phyloP scores from a whole-genome alignment of 495 filamentous ascomycete genomes.

The Geopyxis carbonaria region DNA sequence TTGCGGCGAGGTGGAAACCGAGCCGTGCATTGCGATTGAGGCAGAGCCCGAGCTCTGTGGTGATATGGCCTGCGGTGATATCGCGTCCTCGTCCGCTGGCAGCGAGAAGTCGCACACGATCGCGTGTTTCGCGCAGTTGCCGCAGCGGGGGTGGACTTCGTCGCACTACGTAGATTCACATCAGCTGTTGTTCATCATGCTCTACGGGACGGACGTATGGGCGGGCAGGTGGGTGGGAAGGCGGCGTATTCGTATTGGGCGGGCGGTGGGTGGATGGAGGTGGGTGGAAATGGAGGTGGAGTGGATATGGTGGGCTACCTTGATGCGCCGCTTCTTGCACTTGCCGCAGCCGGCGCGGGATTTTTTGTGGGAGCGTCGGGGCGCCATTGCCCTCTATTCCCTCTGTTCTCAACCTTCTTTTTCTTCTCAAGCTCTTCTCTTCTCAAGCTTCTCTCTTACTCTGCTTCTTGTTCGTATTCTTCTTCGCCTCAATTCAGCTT shows the following conservation, averaged over 20 bases:
- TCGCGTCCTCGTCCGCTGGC: not conserved
- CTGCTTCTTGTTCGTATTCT: too few relatives aligned
- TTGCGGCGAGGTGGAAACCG: not conserved
- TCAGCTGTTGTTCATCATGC: not conserved
- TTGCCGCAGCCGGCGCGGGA: constrained; percentile 41
- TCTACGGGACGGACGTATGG: not conserved
- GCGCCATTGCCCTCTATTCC: too few relatives aligned
- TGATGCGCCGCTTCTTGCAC: constrained; percentile 47
- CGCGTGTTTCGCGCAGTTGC: constrained; percentile 47
- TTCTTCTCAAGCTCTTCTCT: too few relatives aligned
- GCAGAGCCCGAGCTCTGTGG: not conserved
- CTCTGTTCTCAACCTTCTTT: too few relatives aligned
- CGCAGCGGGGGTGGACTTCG: constrained; percentile 43
- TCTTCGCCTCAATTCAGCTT: too few relatives aligned
- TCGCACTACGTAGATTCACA: not conserved
- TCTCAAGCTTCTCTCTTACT: too few relatives aligned
- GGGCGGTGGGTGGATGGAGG: not conserved
- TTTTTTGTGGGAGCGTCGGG: constrained; percentile 47
- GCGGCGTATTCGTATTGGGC: not conserved
- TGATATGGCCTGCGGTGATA: too few relatives aligned
- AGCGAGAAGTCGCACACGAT: constrained; percentile 40
- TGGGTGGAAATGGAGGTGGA: not conserved
- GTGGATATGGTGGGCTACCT: constrained; percentile 33
- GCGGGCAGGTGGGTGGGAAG: not conserved
- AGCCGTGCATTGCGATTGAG: not conserved